A percentile compares a stretch with the other conserved stretches of the same genome.
phyloP scores from a whole-genome alignment of 2,329 filamentous ascomycete genomes.

The Ceratocystis ficicola region DNA sequence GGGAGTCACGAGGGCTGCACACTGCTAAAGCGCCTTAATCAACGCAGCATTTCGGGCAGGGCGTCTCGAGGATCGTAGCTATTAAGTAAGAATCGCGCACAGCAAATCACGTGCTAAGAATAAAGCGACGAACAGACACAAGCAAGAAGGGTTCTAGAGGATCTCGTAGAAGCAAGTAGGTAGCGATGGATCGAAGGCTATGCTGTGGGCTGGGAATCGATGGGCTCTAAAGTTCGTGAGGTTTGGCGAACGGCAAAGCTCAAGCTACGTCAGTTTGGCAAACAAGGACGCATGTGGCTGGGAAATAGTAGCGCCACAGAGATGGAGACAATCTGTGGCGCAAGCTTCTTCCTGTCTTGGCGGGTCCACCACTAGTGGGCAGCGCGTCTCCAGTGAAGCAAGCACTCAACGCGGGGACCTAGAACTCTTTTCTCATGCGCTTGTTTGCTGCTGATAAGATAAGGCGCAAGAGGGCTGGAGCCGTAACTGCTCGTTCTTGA shows the following conservation, averaged over 20 bases:
- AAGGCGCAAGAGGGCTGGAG: background rate
- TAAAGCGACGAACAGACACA: background rate
- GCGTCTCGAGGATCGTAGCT: background rate
- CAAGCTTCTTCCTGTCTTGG: background rate
- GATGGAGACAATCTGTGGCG: background rate
- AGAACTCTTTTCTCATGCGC: background rate
- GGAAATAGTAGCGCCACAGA: background rate
- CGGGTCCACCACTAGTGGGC: background rate
- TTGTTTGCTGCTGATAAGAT: background rate
- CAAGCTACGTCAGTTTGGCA: conserved; percentile 3
- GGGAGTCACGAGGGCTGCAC: conserved; percentile 1
- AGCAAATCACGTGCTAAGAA: background rate
- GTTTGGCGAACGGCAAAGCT: background rate
- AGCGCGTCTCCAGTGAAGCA: background rate
- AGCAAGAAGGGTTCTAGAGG: background rate
- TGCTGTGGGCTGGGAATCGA: background rate
- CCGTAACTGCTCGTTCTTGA: background rate
- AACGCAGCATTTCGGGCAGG: conserved; percentile 12
- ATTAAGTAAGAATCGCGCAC: background rate
- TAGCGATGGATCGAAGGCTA: background rate
- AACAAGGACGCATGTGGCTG: background rate
- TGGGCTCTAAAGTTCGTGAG: background rate
- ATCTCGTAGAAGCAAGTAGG: conserved; percentile 22
- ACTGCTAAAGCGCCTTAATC: conserved; percentile 3
- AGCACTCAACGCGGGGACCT: background rate